Evolutionary conservation across 1,284 basidiomycete genomes (phyloP), one percentile per base, ranked within the genome.

Genomic region (Bothia castanella): DNA sequence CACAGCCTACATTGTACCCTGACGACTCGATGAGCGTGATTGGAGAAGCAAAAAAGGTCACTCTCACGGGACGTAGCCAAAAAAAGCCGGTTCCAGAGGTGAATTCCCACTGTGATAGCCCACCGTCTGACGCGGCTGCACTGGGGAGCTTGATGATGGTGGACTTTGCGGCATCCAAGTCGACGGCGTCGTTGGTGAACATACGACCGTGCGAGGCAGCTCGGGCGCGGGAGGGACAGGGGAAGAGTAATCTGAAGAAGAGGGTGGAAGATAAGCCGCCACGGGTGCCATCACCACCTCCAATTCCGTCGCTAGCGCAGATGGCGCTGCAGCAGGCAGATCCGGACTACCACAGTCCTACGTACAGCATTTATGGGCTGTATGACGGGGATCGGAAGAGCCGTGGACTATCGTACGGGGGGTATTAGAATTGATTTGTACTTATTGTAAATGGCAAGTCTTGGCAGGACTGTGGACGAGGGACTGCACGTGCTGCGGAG

Each of bases 301-400:
- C 79, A n/a, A 63, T 89, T 45, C 87, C 85, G 9, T 86, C 85
- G 29, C 63, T 89, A 44, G 73, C 84, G 8, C 87, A 89, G 67
- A 88, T 89, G 86, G 87, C 78, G 45, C 60, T 89, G 62, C 74
- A 78, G 43, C 82, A 85, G 55, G 66, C 70, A 4, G 79, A 85
- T 52, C 75, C 78, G 12, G 76, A 80, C 36, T 89, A 89, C 55
- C 74, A 80, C 56, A 88, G 87, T 59, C 86, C 87, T 20, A 89
- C 87, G 5, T 89, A 89, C 57, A 89, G 87, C 62, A 80, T 89
- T 50, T 89, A 85, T 60, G 83, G 83, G 39, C 58, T 88, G 58
- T 89, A 89, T 60, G 82, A 82, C 51, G 72, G 69, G 17, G 81
- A 84, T 50, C 70, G 79, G 61, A 86, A 80, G 70, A 83, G 82